Evolutionary conservation across 2,329 filamentous ascomycete genomes (phyloP), one percentile per base, ranked within the genome.

Genomic region (Emericellopsis cladophorae): DNA sequence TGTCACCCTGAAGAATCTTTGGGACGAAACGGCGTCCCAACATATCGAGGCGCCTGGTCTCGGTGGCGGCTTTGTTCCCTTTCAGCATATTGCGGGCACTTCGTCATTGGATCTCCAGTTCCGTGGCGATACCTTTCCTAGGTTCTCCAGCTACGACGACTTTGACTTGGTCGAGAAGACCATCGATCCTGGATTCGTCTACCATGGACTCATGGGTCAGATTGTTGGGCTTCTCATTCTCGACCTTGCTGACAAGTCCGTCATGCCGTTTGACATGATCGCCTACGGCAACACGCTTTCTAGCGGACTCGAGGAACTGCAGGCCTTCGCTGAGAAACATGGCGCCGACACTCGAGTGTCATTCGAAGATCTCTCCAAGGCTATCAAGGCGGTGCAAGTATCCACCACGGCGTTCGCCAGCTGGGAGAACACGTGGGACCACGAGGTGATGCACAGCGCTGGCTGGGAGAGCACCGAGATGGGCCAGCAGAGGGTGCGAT

Each of bases 61-160:
- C 5, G 80, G 74, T 9, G 83, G 86, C 49, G 92, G 96, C 59
- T 92, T 86, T 51, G 83, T 88, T 3, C 79, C 88, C 2, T 98
- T 96, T 59, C 90, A 94, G 60, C 77, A 90, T 55, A 84, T 96
- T 39, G 87, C 86, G 1, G 92, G 92, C 40, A 88, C 80, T 7
- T 90, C 87, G 36, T 89, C 84, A 10, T 68, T 98, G 42, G 88
- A 96, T 56, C 76, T 98, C 48, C 73, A 76, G 23, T 96, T 98
- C 54, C 52, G 66, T 31, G 84, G 83, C 36, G 66, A 72, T 7
- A 60, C 66, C 10, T 82, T 74, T 51, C 86, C 89, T 0, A 78
- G 81, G 40, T 81, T 88, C 59, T 89, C 83, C 45, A 92, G 84
- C 61, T 93, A 94, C 60, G 90, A 96, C 55, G 93, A 79, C 41